Conservation (phyloP, 805 yeast species). For the Cyberlindnera bimundalis region DNA sequence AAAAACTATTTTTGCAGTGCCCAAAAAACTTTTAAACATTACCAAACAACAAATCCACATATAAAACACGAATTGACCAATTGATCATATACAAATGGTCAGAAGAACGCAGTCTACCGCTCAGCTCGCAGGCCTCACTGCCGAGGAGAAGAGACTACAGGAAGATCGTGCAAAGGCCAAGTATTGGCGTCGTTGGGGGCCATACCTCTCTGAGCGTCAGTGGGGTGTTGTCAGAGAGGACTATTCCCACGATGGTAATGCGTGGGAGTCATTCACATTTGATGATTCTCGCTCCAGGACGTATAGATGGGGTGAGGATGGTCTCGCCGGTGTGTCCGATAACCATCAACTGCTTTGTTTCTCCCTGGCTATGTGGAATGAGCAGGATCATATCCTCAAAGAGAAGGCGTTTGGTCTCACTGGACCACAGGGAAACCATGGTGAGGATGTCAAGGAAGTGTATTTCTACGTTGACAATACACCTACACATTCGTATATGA, state of each 20-base stretch:
- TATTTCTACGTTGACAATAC: constrained; percentile 87
- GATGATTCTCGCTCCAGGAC: constrained; percentile 78
- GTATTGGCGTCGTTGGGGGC: constrained; percentile 90
- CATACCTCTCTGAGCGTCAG: constrained; percentile 82
- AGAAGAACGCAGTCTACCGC: constrained; percentile 25
- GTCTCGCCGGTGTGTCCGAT: constrained; percentile 86
- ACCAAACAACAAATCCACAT: too few relatives aligned
- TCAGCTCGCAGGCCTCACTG: constrained; percentile 27
- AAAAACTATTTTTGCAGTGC: too few relatives aligned
- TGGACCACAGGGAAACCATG: constrained; percentile 93
- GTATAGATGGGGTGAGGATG: constrained; percentile 96
- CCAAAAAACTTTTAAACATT: too few relatives aligned
- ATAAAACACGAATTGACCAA: too few relatives aligned
- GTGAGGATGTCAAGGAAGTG: constrained; percentile 88
- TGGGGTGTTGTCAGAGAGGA: constrained; percentile 85
- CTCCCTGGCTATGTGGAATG: constrained; percentile 90
- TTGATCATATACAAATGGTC: constrained; percentile 8
- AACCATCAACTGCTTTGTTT: constrained; percentile 73
- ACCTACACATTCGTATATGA: constrained; percentile 91
- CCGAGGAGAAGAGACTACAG: constrained; percentile 35
- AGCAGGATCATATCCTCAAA: constrained; percentile 76
- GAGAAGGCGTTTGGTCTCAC: constrained; percentile 87
- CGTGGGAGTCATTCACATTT: constrained; percentile 86
- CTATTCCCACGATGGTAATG: constrained; percentile 81
- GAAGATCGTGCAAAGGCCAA: constrained; percentile 34